Base-by-base conservation (phyloP, 2,329 filamentous ascomycete species). In the Diaporthe velutina region DNA sequence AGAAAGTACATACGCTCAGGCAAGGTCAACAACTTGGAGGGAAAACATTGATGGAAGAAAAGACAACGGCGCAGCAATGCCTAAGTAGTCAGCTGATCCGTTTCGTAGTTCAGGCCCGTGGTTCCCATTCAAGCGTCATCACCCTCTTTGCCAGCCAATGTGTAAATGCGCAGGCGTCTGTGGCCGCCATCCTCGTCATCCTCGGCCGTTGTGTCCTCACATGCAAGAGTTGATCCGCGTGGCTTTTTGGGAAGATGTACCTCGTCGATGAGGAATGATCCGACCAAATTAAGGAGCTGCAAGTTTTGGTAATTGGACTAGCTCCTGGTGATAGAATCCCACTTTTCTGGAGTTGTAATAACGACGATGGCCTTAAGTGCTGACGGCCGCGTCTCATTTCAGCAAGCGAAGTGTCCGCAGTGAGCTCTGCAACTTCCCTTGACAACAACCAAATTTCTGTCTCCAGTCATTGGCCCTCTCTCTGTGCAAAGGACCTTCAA, bases 281-380 rank as follows among this genome's bases (percentile, higher is more conserved):
- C 94, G 60, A 97, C 90, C 76, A 96, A 87, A 74, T 93, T 90
- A 83, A 97, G 90, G 25, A 97, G 85, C 77, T 88, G n/a, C n/a
- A n/a, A n/a, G n/a, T n/a, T 93, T 70, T 89, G 88, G 79, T 97
- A 93, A 78, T 97, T 95, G 78, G 92, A 91, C 95, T 95, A 97
- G 80, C 95, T 96, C 25, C 95, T 88, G 0, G 95, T 97, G 81
- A 97, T 92, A 75, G 94, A 96, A 80, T 98, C 95, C 95, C 95
- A 97, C 80, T 97, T 97, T 83, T 98, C 95, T 0, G 95, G 95
- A 0, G 95, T 98, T 0, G 95, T 97, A 76, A 97, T 89, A 77
- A 98, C 96, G 77, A 98, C 94, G 61, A 92, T 92, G 4, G 94
- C 94, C 78, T n/a, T n/a, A n/a, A n/a, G n/a, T n/a, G n/a, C n/a